Evolutionary conservation across 2,329 filamentous ascomycete species (phyloP), one percentile per base, ranked within the genome.

Genomic region (Trichoderma sp.): DNA sequence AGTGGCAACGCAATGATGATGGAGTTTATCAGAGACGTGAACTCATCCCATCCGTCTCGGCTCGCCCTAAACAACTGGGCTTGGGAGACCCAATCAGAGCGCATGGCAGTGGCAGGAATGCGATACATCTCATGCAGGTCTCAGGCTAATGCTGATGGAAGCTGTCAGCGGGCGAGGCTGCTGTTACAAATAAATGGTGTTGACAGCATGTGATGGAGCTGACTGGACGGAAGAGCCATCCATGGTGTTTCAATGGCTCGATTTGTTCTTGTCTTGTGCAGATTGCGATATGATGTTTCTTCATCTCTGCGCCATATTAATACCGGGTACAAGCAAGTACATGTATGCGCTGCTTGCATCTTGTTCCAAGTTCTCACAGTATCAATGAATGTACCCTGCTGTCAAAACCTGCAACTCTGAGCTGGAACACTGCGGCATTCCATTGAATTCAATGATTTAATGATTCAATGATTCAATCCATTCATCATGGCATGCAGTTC

Each of bases 361-460:
- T 53, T 11, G 20, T 13, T 11, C 8, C n/a, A 50, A 20, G 15
- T 43, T 17, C 36, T 17, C 36, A 43, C 36, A 43, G 36, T 17
- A 43, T 6, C 7, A 17, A 17, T 39, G 36, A 17, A 17, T 39
- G 36, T 43, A 9, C 39, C 15, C 39, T 43, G 36, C 36, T 43
- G 15, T 17, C 36, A 39, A 43, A 65, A 43, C 12, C 23, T 6
- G 26, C 34, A 13, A 47, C 26, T 17, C 26, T 20, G 34, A 28
- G 28, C 47, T 61, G 57, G 30, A 8, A 59, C 36, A 47, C 20
- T 61, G 66, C 55, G 55, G 67, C 67, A 69, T 69, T 69, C 67
- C 67, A 62, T 26, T 34, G 39, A 4, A 17, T n/a, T 43, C 39
- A n/a, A 39, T 39, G 30, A 39, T 36, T 36, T 12, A 26, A 26